Conservation (phyloP, 192 early-diverging fungal species). For the Chytriomyces confervae region DNA sequence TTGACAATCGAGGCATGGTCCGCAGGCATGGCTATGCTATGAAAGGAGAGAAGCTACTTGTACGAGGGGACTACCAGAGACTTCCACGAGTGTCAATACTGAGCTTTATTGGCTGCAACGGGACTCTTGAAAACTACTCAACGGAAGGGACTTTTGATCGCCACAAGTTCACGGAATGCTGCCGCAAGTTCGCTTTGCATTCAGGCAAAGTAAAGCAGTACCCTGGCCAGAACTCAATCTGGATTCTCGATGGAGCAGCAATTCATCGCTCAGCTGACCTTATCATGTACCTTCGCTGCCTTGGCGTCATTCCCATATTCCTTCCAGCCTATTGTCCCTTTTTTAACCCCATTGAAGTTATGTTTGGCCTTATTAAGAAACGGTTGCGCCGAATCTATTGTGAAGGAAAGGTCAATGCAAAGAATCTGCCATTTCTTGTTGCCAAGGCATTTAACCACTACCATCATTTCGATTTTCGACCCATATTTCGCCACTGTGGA, state of each 20-base stretch:
- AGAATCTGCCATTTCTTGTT: not conserved
- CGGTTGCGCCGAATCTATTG: not conserved
- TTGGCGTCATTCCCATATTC: slow-evolving; percentile 28
- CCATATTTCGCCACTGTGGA: too few species aligned
- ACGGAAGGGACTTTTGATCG: slow-evolving; percentile 27
- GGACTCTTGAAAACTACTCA: slow-evolving; percentile 15
- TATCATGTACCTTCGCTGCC: slow-evolving; percentile 10
- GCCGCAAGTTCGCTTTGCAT: slow-evolving; percentile 10
- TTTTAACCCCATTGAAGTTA: too few species aligned
- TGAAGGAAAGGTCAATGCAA: not conserved
- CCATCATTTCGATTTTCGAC: too few species aligned
- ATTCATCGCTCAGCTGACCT: not conserved
- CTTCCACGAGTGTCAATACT: too few species aligned
- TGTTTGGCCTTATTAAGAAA: slow-evolving; percentile 4
- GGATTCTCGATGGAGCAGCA: slow-evolving; percentile 37
- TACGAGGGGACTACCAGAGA: not conserved
- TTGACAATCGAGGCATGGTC: slow-evolving; percentile 33
- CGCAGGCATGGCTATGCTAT: slow-evolving; percentile 22
- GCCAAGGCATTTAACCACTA: slow-evolving; percentile 12
- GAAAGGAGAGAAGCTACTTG: slow-evolving; percentile 26
- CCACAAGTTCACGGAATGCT: slow-evolving; percentile 18
- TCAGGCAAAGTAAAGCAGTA: slow-evolving; percentile 15
- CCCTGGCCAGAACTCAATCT: slow-evolving; percentile 35
- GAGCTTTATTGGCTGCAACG: slow-evolving; percentile 3
- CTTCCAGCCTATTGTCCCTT: slow-evolving; percentile 37